phyloP scores from a whole-genome alignment of 78 protist genomes.

The Dictyostelium intermedium region DNA sequence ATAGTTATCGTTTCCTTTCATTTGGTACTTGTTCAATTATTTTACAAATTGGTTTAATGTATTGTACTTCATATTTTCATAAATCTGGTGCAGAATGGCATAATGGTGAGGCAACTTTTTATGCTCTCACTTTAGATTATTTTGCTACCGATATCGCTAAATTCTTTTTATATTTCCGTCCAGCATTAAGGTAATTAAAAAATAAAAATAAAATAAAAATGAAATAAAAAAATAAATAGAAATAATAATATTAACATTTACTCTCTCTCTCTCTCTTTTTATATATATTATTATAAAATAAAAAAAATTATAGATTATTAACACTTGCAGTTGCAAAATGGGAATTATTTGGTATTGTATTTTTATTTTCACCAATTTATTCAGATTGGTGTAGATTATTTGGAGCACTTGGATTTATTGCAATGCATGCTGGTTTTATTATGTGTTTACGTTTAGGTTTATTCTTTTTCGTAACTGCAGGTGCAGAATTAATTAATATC shows the following conservation, averaged over 20 bases:
- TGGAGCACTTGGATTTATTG: constrained; percentile 47
- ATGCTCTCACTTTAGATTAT: constrained; percentile 41
- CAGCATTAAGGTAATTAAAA: constrained; percentile 1
- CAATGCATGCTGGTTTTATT: constrained; percentile 50
- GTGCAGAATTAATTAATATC: constrained; percentile 29
- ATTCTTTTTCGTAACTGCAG: constrained; percentile 66
- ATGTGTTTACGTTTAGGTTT: constrained; percentile 39
- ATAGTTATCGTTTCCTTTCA: constrained; percentile 33
- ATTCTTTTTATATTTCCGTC: constrained; percentile 1
- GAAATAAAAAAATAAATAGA: too few relatives aligned
- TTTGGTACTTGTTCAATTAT: constrained; percentile 26
- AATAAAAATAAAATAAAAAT: too few relatives aligned
- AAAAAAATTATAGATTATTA: not conserved
- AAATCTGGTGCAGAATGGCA: constrained; percentile 62
- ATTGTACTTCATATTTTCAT: constrained; percentile 51
- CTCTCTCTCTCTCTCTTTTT: not conserved
- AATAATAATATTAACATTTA: not conserved
- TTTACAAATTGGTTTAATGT: constrained; percentile 52
- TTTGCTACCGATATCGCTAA: constrained; percentile 44
- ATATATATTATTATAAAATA: too few relatives aligned
- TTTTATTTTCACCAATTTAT: constrained; percentile 25
- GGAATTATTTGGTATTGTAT: constrained; percentile 43
- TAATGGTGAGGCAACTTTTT: constrained; percentile 68
- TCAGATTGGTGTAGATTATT: constrained; percentile 43
- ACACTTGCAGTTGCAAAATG: constrained; percentile 69